A percentile compares a stretch with the other conserved stretches of the same genome.
Evolutionary conservation across 306 rosid genomes (phyloP).

Genomic region (Pyrus bretschneideri): DNA sequence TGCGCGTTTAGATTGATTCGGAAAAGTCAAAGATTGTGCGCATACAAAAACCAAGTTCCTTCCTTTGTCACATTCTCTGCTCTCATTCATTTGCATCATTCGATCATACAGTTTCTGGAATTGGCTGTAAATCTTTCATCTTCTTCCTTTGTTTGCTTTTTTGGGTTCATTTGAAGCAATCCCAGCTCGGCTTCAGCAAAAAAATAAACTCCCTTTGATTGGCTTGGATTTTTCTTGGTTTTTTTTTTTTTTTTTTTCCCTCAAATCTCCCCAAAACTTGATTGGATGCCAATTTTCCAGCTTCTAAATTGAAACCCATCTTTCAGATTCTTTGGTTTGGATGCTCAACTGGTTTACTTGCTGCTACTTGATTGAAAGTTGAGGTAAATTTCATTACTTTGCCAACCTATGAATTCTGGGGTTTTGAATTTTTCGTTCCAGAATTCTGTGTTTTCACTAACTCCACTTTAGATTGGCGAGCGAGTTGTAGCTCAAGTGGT

Average conservation of each 20-base stretch:
- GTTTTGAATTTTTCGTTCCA: not conserved
- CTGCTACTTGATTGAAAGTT: not conserved
- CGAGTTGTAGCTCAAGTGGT: not conserved
- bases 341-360: not conserved
- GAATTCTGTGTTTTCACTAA: not conserved
- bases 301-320: not conserved
- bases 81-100: not conserved
- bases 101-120: not conserved
- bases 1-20: conserved; percentile 12
- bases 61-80: not conserved
- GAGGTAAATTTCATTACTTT: not conserved
- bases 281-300: not conserved
- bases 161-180: not conserved
- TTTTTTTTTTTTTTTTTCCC: not conserved
- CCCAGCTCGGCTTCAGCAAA: not conserved
- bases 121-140: not conserved
- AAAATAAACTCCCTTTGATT: not conserved
- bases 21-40: conserved; percentile 15
- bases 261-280: not conserved
- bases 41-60: not conserved
- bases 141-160: not conserved
- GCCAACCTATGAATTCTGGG: conserved; percentile 5
- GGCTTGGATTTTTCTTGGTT: not conserved
- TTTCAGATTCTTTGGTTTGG: not conserved
- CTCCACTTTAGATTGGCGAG: not conserved